Evolutionary conservation across 805 yeast genomes (phyloP), one percentile per base, ranked within the genome.

Genomic region (Debaryomyces hansenii): DNA sequence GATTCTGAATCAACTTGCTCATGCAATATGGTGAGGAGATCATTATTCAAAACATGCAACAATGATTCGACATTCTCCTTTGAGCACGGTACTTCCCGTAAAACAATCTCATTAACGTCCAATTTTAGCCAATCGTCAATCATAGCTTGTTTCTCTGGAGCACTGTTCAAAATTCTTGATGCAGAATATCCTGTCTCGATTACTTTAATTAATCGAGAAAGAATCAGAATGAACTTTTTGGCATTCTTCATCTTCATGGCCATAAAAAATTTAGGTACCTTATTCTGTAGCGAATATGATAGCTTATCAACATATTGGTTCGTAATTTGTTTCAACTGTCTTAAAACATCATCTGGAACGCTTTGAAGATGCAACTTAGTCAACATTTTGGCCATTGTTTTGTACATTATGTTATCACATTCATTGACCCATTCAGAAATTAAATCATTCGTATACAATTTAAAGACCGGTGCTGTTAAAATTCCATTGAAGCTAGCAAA

Each of bases 321-420:
- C 3, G 83, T 69, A 42, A 89, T 69, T n/a, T 74, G 70, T 41
- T 77, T 78, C 49, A 89, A 69, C 39, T 80, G 81, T 3, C 60
- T 61, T 28, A 80, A 58, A n/a, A 83, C 83, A 10, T 75, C 75
- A 1, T 66, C 66, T 2, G 90, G 88, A 4, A 85, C 75, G 45
- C 68, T 64, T 49, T 82, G 85, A 35, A 83, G 64, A 12, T 82
- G 80, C 46, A 86, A 66, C 21, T 83, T 84, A 4, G 84, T 76
- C 50, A 89, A 64, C 77, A 84, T 75, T 52, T 78, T 79, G 18
- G 84, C 70, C 59, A 77, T 65, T 3, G 72, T 58, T 36, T 69
- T 69, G 64, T 84, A 87, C 66, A 84, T 76, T n/a, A 78, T 68
- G 48, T 75, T 56, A 61, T 90, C 96, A 59, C 90, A 85, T 40